Conservation (phyloP, 352 stramenopile species). For the Thraustochytrium aureum region DNA sequence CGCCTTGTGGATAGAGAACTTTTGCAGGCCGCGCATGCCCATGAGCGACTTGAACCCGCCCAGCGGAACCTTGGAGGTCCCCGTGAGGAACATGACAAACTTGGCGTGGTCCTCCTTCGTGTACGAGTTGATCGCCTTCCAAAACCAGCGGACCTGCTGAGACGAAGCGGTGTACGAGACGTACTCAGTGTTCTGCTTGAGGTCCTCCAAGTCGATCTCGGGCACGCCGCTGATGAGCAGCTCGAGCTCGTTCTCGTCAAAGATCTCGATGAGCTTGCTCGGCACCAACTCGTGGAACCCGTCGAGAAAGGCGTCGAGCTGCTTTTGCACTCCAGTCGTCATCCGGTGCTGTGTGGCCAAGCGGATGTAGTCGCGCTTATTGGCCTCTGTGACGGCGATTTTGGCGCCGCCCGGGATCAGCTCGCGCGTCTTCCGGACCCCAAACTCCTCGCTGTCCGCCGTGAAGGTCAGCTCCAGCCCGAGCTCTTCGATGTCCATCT, state of each 20-base stretch:
- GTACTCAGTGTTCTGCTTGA: slow-evolving; percentile 89
- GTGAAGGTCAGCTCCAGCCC: slow-evolving; percentile 90
- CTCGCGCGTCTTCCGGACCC: slow-evolving; percentile 67
- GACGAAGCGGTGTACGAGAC: slow-evolving; percentile 72
- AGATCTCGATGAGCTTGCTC: slow-evolving; percentile 83
- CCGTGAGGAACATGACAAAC: slow-evolving; percentile 91
- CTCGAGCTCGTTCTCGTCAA: slow-evolving; percentile 90
- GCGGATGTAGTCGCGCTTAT: slow-evolving; percentile 91
- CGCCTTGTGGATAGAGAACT: slow-evolving; percentile 99
- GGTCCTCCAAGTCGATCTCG: slow-evolving; percentile 90
- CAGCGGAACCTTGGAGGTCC: slow-evolving; percentile 89
- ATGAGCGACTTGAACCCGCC: slow-evolving; percentile 98
- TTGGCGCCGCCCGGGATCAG: slow-evolving; percentile 80
- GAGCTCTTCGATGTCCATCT: slow-evolving; percentile 68
- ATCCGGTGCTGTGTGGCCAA: slow-evolving; percentile 98
- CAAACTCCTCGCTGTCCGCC: slow-evolving; percentile 82
- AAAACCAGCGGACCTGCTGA: slow-evolving; percentile 89
- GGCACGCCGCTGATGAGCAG: slow-evolving; percentile 87
- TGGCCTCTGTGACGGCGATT: slow-evolving; percentile 81
- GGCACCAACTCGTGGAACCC: slow-evolving; percentile 87
- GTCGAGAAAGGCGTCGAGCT: slow-evolving; percentile 82
- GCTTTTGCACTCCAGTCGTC: slow-evolving; percentile 95
- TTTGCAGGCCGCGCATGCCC: slow-evolving; percentile 97
- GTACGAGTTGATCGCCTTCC: slow-evolving; percentile 82
- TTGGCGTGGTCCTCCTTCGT: slow-evolving; percentile 84